phyloP scores from a whole-genome alignment of 345 rosid genomes.

The Populus alba region DNA sequence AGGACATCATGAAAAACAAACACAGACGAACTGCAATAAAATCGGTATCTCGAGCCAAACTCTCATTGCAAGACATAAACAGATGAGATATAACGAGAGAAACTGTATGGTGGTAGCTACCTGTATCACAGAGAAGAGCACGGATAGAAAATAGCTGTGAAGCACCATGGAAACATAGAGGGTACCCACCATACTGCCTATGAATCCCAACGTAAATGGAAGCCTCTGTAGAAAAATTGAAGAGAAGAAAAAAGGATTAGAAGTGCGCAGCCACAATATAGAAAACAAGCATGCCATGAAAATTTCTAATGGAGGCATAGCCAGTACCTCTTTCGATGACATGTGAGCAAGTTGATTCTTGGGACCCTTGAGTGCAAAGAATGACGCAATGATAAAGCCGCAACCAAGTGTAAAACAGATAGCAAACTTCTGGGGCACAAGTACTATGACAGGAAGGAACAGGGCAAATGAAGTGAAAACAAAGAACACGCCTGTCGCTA shows the following conservation, averaged over 20 bases:
- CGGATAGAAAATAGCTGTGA: slow-evolving; percentile 92
- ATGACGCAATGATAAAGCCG: slow-evolving; percentile 73
- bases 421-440: slow-evolving; percentile 95
- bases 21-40: background rate
- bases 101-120: slow-evolving; percentile 24
- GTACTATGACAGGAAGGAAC: slow-evolving; percentile 90
- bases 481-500: slow-evolving; percentile 79
- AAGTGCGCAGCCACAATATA: background rate
- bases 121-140: slow-evolving; percentile 87
- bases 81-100: background rate
- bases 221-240: slow-evolving; percentile 63
- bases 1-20: background rate
- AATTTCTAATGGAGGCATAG: background rate
- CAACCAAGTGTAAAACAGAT: slow-evolving; percentile 92
- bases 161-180: slow-evolving; percentile 91
- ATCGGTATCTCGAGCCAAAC: background rate
- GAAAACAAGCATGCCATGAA: background rate
- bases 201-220: slow-evolving; percentile 76
- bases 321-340: slow-evolving; percentile 76
- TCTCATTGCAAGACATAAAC: background rate
- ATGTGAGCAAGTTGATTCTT: slow-evolving; percentile 72
- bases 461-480: slow-evolving; percentile 77
- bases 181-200: slow-evolving; percentile 87
- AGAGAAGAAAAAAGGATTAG: slow-evolving; percentile 1
- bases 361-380: slow-evolving; percentile 90